Evolutionary conservation across 768 basidiomycete species (phyloP).

Genomic region (Serendipita vermifera): DNA sequence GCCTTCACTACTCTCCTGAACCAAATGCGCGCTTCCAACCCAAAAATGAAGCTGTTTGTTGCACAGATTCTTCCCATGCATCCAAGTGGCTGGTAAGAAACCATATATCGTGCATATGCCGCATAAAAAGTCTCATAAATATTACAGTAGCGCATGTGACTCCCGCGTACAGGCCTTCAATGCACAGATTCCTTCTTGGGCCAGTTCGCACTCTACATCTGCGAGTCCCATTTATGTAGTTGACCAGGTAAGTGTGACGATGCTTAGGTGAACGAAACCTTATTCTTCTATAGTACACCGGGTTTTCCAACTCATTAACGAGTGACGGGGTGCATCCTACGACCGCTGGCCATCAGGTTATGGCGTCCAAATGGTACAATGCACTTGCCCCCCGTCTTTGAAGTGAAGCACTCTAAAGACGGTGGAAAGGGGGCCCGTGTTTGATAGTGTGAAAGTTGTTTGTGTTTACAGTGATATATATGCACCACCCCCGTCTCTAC

Average conservation of each 20-base stretch:
- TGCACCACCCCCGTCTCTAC: no score
- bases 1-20: not conserved
- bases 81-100: not conserved
- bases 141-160: not conserved
- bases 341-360: not conserved
- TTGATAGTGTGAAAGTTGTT: no score
- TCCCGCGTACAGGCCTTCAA: not conserved
- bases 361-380: constrained; percentile 2
- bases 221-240: constrained; percentile 8
- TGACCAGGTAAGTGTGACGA: not conserved
- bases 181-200: not conserved
- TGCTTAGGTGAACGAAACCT: not conserved
- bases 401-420: no score
- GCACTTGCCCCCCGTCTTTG: not conserved
- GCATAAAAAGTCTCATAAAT: not conserved
- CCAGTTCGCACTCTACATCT: not conserved
- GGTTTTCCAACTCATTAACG: not conserved
- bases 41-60: not conserved
- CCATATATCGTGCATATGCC: not conserved
- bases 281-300: not conserved
- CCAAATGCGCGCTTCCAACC: not conserved
- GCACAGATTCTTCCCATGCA: not conserved
- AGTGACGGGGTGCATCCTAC: not conserved
- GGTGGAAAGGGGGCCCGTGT: no score
- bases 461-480: no score